Base-by-base conservation (phyloP, 768 basidiomycete species). In the Phylloporus sp. region DNA sequence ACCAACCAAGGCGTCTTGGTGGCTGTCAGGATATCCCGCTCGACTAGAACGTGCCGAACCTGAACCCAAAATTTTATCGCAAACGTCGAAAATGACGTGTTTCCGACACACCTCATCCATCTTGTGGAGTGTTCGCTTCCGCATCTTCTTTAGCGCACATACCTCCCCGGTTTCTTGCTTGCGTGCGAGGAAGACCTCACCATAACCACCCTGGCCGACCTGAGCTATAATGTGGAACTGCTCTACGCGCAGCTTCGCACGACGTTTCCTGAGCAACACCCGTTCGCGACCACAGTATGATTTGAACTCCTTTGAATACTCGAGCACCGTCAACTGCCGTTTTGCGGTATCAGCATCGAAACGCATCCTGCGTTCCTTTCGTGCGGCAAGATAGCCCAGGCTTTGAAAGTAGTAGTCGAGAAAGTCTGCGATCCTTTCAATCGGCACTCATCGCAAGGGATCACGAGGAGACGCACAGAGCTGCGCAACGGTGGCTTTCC, bases 1-100 rank as follows among this genome's bases (percentile, higher is more conserved):
- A 98, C 96, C 48, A 99, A 78, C 96, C 96, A 99, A 2, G 95
- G 91, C 0, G 93, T 95, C 68, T 95, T 94, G 22, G 95, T 97
- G 2, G 93, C 90, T 0, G 94, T 97, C 53, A 99, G 71, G 60
- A 99, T 99, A 65, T 99, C 96, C 34, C 96, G 84, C 67, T 99
- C 96, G 26, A 97, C 90, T 18, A 98, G 80, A 38, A 99, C 92
- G 63, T 99, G 96, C n/a, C 92, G 86, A 60, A 98, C 84, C 90
- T 93, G 52, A 14, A 13, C 20, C 8, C 14, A 33, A 17, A 20
- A 4, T n/a, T 45, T 13, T 26, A 42, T 49, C 20, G 32, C 45
- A 38, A 41, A 21, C 4, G 40, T 31, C 29, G n/a, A 31, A 48
- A 22, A 11, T 2, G n/a, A 32, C 10, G 17, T n/a, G 4, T 27